Percentiles rank a stretch among this genome's conserved stretches.
Evolutionary conservation across 2,329 filamentous ascomycete genomes (phyloP).

Genomic region (Aotearoamyces nothofagi): DNA sequence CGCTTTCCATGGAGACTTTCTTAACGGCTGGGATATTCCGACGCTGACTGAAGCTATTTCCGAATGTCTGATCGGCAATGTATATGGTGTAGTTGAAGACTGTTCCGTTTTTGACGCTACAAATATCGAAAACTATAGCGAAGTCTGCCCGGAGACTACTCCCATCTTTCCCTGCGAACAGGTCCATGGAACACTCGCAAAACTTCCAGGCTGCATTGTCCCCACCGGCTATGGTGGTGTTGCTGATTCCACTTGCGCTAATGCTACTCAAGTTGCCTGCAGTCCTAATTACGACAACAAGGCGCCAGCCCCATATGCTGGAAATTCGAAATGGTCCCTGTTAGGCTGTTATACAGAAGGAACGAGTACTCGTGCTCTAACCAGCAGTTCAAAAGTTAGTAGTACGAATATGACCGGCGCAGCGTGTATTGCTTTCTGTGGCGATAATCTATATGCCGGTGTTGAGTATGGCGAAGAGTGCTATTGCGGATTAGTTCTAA

Average conservation of each 20-base stretch:
- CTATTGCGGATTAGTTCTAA: slow-evolving; percentile 9
- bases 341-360: slow-evolving; percentile 4
- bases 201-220: slow-evolving; percentile 52
- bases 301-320: too few species aligned
- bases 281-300: too few species aligned
- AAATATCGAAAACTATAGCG: slow-evolving; percentile 37
- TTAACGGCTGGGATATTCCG: slow-evolving; percentile 53
- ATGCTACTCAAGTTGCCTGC: too few species aligned
- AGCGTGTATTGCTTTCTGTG: slow-evolving; percentile 2
- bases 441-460: slow-evolving; percentile 22
- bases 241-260: too few species aligned
- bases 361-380: slow-evolving; percentile 2
- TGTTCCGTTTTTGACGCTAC: slow-evolving; percentile 55
- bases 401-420: slow-evolving; percentile 2
- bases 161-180: slow-evolving; percentile 43
- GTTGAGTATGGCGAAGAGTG: slow-evolving; percentile 29
- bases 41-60: slow-evolving; percentile 55
- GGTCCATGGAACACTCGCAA: slow-evolving; percentile 34
- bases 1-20: slow-evolving; percentile 64
- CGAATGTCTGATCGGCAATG: slow-evolving; percentile 45
- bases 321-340: too few species aligned
- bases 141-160: slow-evolving; percentile 49
- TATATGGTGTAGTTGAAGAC: slow-evolving; percentile 50
- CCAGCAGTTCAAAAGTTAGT: neutral
- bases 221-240: slow-evolving; percentile 5